Conservation (phyloP, 2,329 filamentous ascomycete species). For the Talaromyces funiculosus region DNA sequence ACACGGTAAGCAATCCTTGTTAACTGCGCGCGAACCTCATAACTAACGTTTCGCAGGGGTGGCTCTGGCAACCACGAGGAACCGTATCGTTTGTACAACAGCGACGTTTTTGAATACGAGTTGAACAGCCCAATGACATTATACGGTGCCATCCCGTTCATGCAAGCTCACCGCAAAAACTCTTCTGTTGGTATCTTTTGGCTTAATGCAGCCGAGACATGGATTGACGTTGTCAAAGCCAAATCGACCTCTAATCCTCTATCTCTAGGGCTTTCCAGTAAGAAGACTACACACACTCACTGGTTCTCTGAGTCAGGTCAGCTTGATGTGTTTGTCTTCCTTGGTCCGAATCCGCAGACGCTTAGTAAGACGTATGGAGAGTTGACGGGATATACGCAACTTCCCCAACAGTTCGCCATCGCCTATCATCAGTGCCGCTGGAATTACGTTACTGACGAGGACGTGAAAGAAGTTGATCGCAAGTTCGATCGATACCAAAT, state of each 20-base stretch:
- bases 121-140: conserved; percentile 97
- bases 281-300: conserved; percentile 79
- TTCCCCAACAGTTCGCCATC: conserved; percentile 88
- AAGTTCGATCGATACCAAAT: conserved; percentile 95
- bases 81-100: conserved; percentile 91
- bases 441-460: conserved; percentile 97
- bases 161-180: conserved; percentile 92
- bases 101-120: conserved; percentile 96
- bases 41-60: conserved; percentile 46
- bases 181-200: conserved; percentile 96
- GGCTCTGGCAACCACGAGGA: conserved; percentile 79
- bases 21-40: background rate
- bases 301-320: conserved; percentile 94
- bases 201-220: conserved; percentile 95
- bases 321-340: conserved; percentile 88
- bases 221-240: conserved; percentile 87
- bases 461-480: conserved; percentile 91
- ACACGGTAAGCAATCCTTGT: conserved; percentile 54
- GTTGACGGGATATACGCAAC: conserved; percentile 82
- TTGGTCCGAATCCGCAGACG: conserved; percentile 79
- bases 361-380: conserved; percentile 78
- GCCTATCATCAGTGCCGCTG: conserved; percentile 97
- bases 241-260: conserved; percentile 70
- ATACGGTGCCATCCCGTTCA: conserved; percentile 94
- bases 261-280: conserved; percentile 62